These are phyloP conservation scores for Trypethelium eluteriae DNA, from an alignment of 495 filamentous ascomycete species.

Conservation along the genomic window DNA sequence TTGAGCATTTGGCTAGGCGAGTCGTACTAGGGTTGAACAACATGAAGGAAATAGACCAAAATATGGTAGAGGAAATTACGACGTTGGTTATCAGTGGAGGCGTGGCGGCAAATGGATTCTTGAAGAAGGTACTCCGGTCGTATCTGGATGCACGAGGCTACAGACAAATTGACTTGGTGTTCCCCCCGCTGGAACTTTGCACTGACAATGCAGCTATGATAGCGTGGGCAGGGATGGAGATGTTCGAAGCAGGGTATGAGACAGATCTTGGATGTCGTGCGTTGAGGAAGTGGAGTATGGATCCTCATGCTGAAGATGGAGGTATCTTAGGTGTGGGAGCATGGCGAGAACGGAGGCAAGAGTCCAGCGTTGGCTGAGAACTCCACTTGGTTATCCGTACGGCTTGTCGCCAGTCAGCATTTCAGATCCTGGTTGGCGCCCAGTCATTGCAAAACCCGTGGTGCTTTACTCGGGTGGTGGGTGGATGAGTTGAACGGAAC, in stretches of 20 bases:
- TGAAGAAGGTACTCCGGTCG: constrained; percentile 57
- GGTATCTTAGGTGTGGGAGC: constrained; percentile 27
- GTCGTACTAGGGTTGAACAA: constrained; percentile 55
- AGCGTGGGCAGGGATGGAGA: constrained; percentile 87
- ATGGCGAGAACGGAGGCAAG: constrained; percentile 17
- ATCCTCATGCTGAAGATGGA: constrained; percentile 48
- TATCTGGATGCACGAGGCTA: constrained; percentile 59
- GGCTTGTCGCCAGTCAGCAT: too few relatives aligned
- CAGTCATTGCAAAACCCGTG: too few relatives aligned
- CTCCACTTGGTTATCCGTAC: not conserved
- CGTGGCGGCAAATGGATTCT: constrained; percentile 74
- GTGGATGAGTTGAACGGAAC: not conserved
- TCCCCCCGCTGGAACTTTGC: constrained; percentile 68
- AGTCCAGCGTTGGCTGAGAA: not conserved
- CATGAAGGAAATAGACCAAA: constrained; percentile 15
- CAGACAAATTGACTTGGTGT: constrained; percentile 52
- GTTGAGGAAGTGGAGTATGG: constrained; percentile 71
- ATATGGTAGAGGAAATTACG: constrained; percentile 33
- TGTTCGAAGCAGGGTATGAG: constrained; percentile 72
- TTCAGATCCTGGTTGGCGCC: too few relatives aligned
- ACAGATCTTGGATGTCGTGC: constrained; percentile 52
- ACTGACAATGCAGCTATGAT: constrained; percentile 99
- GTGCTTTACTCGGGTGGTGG: too few relatives aligned
- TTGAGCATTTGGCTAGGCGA: constrained; percentile 76
- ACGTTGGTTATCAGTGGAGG: constrained; percentile 81